phyloP scores from a whole-genome alignment of 805 yeast species.

The Saccharomycopsis fermentans region DNA sequence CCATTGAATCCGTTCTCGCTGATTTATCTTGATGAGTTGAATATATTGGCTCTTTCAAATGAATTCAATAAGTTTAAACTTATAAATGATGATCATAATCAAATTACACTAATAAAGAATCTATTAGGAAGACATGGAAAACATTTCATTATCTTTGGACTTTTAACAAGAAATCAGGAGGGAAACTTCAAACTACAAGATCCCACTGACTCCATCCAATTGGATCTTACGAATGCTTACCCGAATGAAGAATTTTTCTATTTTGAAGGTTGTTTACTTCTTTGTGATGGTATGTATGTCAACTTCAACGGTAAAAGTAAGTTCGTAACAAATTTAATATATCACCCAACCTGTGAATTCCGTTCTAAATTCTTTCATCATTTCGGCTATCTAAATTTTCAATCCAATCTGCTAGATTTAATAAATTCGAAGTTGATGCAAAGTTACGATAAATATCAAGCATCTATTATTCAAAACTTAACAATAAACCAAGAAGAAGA shows the following conservation, averaged over 20 bases:
- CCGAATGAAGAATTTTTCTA: slow-evolving; percentile 58
- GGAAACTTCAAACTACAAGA: slow-evolving; percentile 79
- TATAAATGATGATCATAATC: slow-evolving; percentile 19
- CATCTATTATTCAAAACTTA: background rate
- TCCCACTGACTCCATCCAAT: slow-evolving; percentile 59
- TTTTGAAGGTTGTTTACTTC: slow-evolving; percentile 63
- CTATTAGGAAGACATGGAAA: slow-evolving; percentile 76
- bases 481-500: background rate
- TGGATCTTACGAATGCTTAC: slow-evolving; percentile 52
- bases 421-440: slow-evolving; percentile 1
- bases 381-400: slow-evolving; percentile 70
- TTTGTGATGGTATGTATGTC: slow-evolving; percentile 79
- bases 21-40: slow-evolving; percentile 21
- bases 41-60: slow-evolving; percentile 1
- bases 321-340: slow-evolving; percentile 66
- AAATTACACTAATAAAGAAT: slow-evolving; percentile 69
- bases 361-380: slow-evolving; percentile 57
- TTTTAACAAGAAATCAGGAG: slow-evolving; percentile 48
- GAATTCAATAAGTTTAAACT: slow-evolving; percentile 14
- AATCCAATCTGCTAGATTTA: slow-evolving; percentile 6
- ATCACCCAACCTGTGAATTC: slow-evolving; percentile 83
- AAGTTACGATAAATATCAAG: background rate
- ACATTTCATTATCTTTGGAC: slow-evolving; percentile 68
- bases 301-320: slow-evolving; percentile 43
- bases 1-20: slow-evolving; percentile 26